A percentile compares a stretch with the other conserved stretches of the same genome.
Conservation (phyloP, 306 rosid genomes). For the Spatholobus suberectus region DNA sequence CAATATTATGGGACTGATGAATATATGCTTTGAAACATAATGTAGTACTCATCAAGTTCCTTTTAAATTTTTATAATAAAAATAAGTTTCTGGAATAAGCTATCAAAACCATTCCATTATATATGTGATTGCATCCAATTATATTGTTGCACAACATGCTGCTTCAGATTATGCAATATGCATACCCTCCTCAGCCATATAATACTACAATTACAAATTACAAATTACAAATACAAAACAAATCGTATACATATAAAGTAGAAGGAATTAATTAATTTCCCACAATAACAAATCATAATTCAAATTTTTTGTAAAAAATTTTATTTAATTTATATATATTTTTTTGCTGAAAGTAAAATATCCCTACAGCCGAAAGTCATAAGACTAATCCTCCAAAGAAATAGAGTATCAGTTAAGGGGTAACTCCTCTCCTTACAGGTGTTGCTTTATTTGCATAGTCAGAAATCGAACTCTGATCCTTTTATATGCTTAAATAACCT, state of each 20-base stretch:
- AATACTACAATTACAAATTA: not conserved
- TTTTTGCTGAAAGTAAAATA: no score
- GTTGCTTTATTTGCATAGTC: no score
- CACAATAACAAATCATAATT: no score
- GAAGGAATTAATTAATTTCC: not conserved
- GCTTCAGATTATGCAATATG: not conserved
- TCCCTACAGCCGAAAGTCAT: no score
- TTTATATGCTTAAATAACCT: no score
- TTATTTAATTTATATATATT: no score
- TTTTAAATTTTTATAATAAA: not conserved
- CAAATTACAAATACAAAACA: not conserved
- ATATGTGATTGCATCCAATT: slow-evolving; percentile 35
- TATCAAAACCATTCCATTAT: slow-evolving; percentile 43
- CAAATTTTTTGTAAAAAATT: no score
- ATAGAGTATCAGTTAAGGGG: no score
- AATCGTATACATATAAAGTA: no score
- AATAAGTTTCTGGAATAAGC: slow-evolving; percentile 35
- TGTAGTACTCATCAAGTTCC: slow-evolving; percentile 5
- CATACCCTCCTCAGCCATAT: not conserved
- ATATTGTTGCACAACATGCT: not conserved
- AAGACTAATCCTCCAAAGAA: no score
- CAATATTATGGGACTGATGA: slow-evolving; percentile 5
- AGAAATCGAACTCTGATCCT: no score
- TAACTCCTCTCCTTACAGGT: no score
- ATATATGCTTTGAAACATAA: not conserved